Base-by-base conservation (phyloP, 306 rosid genomes). In the Urtica urens region DNA sequence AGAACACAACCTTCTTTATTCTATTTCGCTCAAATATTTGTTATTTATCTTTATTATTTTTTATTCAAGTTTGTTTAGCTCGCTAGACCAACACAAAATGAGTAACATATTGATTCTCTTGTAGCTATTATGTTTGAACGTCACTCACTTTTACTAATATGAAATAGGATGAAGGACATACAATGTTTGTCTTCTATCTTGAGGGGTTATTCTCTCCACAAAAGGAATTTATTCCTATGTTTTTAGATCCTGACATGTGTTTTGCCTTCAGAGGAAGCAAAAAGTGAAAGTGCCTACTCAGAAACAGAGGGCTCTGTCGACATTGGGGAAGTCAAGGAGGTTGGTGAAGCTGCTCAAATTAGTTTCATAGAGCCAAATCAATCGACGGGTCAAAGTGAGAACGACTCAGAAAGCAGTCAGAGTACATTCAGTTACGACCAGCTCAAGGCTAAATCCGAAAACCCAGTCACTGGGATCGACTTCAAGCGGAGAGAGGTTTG, bases 401-500 rank as follows among this genome's bases (percentile, higher is more conserved):
- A 49, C 49, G 77, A 59, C 27, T 34, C 51, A 59, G 79, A 65
- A 65, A 56, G 59, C 55, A 47, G 51, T 73, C 70, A 28, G 23
- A 49, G 68, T 19, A 51, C 69, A 46, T 77, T 78, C 70, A 73
- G 69, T 69, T 92, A 85, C 69, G 93, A 92, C 71, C 93, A 86
- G 71, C 74, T 92, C 57, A 82, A 73, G 63, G 77, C 94, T 38
- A 85, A 75, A 69, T 79, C 99, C 39, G 87, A 72, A 37, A 81
- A 76, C 66, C 82, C 72, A 33, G 87, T 73, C 6, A 77, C 94
- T 44, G 94, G 99, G 52, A 71, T 92, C 54, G 99, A 92, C 68
- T 77, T 85, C 45, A 82, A 92, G 72, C 54, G 78, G 55, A 79
- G 99, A 66, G 94, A 82, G 99, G 99, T 92, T 28, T 57, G 87